Percentiles rank a stretch among this genome's conserved stretches.
Conservation (phyloP, 495 filamentous ascomycete genomes). For the Talaromyces borbonicus region DNA sequence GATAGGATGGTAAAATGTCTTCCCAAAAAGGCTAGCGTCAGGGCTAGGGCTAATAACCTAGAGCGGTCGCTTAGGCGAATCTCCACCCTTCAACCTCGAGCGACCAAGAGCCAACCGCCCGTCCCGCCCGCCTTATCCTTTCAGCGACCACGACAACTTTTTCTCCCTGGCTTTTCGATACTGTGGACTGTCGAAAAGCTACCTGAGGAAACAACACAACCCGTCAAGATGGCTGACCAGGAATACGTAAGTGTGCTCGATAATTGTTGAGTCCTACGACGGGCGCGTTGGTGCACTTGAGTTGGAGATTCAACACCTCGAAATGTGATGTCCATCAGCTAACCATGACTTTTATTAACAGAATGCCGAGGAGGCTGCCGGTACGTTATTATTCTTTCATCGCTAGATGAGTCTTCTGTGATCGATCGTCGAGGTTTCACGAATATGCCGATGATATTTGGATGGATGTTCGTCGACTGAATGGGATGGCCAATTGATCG, state of each 20-base stretch:
- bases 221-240: constrained; percentile 83
- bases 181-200: constrained; percentile 37
- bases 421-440: not conserved
- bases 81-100: constrained; percentile 33
- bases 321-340: constrained; percentile 18
- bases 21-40: constrained; percentile 22
- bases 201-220: constrained; percentile 35
- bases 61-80: constrained; percentile 38
- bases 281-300: too few species aligned
- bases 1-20: not conserved
- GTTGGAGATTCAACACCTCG: not conserved
- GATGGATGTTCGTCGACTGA: constrained; percentile 9
- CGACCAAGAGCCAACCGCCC: constrained; percentile 15
- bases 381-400: constrained; percentile 41
- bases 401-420: not conserved
- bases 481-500: constrained; percentile 9
- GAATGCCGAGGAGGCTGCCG: constrained; percentile 93
- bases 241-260: constrained; percentile 68
- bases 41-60: constrained; percentile 33
- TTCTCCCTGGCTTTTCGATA: constrained; percentile 42
- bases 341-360: constrained; percentile 34
- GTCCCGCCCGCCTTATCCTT: constrained; percentile 14
- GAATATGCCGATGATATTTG: constrained; percentile 1
- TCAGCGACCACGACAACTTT: constrained; percentile 39
- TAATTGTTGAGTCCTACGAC: too few species aligned